Base-by-base conservation (phyloP, 495 filamentous ascomycete genomes). In the Zalerion maritima region DNA sequence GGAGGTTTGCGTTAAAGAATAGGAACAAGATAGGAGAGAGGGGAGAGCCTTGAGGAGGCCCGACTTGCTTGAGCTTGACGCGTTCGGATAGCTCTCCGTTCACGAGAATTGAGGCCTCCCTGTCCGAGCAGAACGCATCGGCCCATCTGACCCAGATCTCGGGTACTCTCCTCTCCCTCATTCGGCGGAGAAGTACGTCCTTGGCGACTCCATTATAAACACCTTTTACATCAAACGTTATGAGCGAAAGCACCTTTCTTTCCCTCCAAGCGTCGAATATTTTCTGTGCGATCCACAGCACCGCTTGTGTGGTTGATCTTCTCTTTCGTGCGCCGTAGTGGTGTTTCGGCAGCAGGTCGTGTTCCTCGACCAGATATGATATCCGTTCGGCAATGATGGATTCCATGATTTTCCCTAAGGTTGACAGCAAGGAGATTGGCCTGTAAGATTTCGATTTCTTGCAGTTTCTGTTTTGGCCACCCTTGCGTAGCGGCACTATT, bases 171-270 rank as follows among this genome's bases (percentile, higher is more conserved):
- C 46, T 26, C 15, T 42, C 40, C 36, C 35, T 42, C 12, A 60
- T 34, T 32, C 49, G 50, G 26, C 49, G 34, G 21, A 54, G 22
- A 23, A 56, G 24, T 38, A 41, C 36, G 37, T 47, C 46, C 29
- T 46, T 54, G 22, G 28, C 43, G 8, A 62, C 52, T 4, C 49
- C 35, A 22, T 60, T 58, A 32, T 57, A 62, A 24, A 49, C 57
- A 7, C 54, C 54, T 37, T 58, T 57, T 11, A 58, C 49, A 42
- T 62, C 50, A 26, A 59, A 58, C 31, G 38, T 50, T 30, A 58
- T 43, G 28, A 60, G n/a, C 22, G 41, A 53, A 5, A 39, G 24
- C 18, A 39, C 18, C 18, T 28, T 29, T 17, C 15, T 23, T 6
- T 11, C 15, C 20, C 40, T 24, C 47, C 36, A 54, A 12, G 40